Conservation (phyloP, 225 moss, liverwort and hornwort genomes). For the Ulota crispa region DNA sequence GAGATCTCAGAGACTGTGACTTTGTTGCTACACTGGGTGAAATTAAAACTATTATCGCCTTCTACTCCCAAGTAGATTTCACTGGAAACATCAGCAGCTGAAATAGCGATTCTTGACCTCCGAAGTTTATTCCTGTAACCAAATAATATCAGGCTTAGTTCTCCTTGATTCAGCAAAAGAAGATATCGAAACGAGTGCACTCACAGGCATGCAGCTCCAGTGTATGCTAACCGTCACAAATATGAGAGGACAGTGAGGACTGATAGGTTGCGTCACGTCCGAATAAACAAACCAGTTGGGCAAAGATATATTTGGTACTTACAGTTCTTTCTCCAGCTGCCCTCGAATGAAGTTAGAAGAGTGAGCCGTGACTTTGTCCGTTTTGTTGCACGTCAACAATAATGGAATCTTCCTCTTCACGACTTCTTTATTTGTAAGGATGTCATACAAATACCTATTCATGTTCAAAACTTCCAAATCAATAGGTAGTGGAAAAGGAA, state of each 20-base stretch:
- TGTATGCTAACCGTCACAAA: neutral
- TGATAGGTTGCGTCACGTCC: neutral
- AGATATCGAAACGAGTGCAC: neutral
- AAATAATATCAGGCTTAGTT: neutral
- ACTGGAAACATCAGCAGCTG: conserved; percentile 80
- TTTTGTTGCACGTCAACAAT: conserved; percentile 90
- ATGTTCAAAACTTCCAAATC: conserved; percentile 13
- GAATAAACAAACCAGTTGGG: neutral
- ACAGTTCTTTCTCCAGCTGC: conserved; percentile 98
- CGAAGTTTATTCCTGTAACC: conserved; percentile 83
- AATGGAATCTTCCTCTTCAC: conserved; percentile 81
- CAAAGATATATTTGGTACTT: conserved; percentile 25
- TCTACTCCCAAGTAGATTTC: conserved; percentile 78
- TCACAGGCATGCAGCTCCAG: neutral
- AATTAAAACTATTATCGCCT: conserved; percentile 60
- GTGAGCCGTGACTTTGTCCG: conserved; percentile 97
- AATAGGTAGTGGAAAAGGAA: neutral
- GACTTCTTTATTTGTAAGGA: conserved; percentile 75
- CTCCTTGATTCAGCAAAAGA: neutral
- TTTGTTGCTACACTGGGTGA: conserved; percentile 77
- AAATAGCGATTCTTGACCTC: conserved; percentile 61
- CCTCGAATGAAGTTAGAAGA: conserved; percentile 88
- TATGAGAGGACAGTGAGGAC: neutral
- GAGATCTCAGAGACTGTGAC: conserved; percentile 69
- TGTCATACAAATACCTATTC: conserved; percentile 79